Base-by-base conservation (phyloP, 495 filamentous ascomycete species). In the Ascobolus immersus region DNA sequence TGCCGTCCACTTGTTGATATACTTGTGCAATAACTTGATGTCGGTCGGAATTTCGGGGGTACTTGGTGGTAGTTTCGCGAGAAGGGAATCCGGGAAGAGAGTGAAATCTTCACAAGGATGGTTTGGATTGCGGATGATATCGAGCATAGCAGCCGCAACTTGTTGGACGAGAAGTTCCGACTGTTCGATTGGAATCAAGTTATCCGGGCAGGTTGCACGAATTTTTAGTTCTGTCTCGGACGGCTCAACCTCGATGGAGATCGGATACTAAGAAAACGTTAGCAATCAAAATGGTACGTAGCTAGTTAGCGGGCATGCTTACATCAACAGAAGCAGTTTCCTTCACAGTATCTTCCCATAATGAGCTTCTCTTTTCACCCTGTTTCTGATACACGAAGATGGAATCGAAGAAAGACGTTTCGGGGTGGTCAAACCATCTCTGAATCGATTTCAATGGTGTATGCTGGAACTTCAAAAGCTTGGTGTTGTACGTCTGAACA, bases 381-480 rank as follows among this genome's bases (percentile, higher is more conserved):
- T n/a, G 37, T 39, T 77, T 80, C 43, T 82, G 79, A 45, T 77
- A 84, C 0, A 70, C 69, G 45, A 89, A 68, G 19, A 89, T 51
- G 0, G 76, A 76, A 49, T 89, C 77, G 42, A 89, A 82, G 2
- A 79, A 58, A 9, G 56, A 54, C 14, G 61, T 52, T 20, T 71
- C 60, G 0, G 61, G 53, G 30, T 52, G 56, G 3, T 65, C 66
- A 29, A 71, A 55, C 61, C 66, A 71, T 18, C 62, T 60, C 40
- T 80, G 76, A 22, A 86, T 67, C 17, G 62, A 59, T 4, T 59
- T 51, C 11, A 86, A 51, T 4, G 76, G 64, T 0, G 66, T 65
- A 42, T 73, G 73, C 36, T 82, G 77, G 42, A 77, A 57, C 33
- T 64, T 67, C 34, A 67, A 58, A 19, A 77, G 44, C 17, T 48